Evolutionary conservation across 805 yeast genomes (phyloP).

Genomic region (Lipomyces oligophaga): DNA sequence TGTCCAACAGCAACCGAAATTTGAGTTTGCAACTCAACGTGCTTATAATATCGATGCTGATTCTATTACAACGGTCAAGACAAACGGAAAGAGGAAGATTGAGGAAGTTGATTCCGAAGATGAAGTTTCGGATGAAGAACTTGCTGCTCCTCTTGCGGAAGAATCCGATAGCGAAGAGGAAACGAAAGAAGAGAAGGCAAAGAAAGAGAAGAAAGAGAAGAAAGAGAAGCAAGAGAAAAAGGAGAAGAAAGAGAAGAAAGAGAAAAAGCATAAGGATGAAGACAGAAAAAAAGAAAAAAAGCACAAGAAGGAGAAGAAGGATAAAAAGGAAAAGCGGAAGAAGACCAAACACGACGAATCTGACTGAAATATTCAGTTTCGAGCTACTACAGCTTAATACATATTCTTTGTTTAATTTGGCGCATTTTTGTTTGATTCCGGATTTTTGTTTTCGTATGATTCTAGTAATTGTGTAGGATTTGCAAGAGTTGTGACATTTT

Average conservation of each 20-base stretch:
- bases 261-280: constrained; percentile 30
- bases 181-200: constrained; percentile 37
- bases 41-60: constrained; percentile 97
- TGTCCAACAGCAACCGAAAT: constrained; percentile 72
- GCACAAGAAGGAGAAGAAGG: constrained; percentile 3
- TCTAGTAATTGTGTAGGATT: no score
- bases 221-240: constrained; percentile 28
- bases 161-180: constrained; percentile 27
- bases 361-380: no score
- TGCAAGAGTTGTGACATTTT: no score
- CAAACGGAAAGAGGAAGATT: constrained; percentile 31
- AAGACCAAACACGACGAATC: neutral
- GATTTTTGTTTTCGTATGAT: no score
- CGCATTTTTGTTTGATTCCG: no score
- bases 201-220: constrained; percentile 36
- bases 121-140: constrained; percentile 45
- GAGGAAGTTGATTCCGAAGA: constrained; percentile 34
- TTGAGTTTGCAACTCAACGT: constrained; percentile 76
- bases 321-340: constrained; percentile 6
- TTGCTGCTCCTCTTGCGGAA: constrained; percentile 34
- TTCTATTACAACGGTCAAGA: constrained; percentile 56
- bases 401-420: no score
- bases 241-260: constrained; percentile 32
- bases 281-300: constrained; percentile 22
- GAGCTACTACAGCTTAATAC: no score